Percentiles rank a stretch among this genome's conserved stretches.
Evolutionary conservation across 1,284 basidiomycete genomes (phyloP).

Genomic region (Hemileia vastatrix): DNA sequence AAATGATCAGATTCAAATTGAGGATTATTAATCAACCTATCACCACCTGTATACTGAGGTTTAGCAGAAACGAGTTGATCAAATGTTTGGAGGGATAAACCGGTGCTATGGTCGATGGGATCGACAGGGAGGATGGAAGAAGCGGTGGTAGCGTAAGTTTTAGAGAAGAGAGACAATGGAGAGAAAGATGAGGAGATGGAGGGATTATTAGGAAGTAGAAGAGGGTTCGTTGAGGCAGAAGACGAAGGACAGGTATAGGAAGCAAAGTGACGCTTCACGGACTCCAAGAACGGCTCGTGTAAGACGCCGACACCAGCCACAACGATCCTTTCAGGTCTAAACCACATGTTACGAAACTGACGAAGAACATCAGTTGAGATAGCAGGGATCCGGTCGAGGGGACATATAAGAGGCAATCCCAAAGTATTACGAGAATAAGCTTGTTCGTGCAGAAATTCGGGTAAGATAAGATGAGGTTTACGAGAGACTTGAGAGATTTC

Average conservation of each 20-base stretch:
- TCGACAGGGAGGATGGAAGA: conserved; percentile 4
- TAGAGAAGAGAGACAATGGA: conserved; percentile 6
- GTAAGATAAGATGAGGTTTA: conserved; percentile 17
- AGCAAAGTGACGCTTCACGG: conserved; percentile 8
- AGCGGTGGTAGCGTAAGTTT: conserved; percentile 8
- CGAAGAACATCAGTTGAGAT: conserved; percentile 13
- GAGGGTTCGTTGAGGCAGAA: background rate
- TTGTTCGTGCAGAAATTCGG: conserved; percentile 17
- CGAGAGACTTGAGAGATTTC: conserved; percentile 18
- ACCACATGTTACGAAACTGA: conserved; percentile 14
- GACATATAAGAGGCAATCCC: conserved; percentile 21
- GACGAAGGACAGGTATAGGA: background rate
- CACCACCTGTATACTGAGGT: conserved; percentile 11
- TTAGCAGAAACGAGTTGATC: conserved; percentile 15
- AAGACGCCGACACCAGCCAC: conserved; percentile 20
- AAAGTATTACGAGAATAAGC: conserved; percentile 20
- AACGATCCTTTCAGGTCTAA: conserved; percentile 16
- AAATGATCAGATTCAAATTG: conserved; percentile 7
- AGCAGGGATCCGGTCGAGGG: conserved; percentile 11
- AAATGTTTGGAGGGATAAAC: conserved; percentile 8
- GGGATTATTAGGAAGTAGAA: background rate
- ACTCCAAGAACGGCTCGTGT: conserved; percentile 13
- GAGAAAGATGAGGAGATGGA: background rate
- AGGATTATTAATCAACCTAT: conserved; percentile 13
- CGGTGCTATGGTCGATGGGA: conserved; percentile 7